Percentiles rank a stretch among this genome's conserved stretches.
Evolutionary conservation across 768 basidiomycete species (phyloP).

Genomic region (Lactarius akahatsu): DNA sequence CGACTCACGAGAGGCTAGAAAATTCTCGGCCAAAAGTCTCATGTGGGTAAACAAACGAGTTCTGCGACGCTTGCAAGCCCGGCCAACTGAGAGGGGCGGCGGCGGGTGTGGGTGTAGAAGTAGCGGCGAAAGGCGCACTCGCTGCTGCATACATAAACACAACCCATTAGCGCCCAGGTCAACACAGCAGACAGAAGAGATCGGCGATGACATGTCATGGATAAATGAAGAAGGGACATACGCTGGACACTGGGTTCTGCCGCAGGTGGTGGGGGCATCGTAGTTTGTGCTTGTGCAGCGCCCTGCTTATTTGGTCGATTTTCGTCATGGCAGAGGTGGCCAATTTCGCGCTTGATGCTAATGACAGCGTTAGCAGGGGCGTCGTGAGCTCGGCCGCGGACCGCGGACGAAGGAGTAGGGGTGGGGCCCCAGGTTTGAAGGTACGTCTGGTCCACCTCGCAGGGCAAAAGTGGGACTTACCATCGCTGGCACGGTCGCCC

Average conservation of each 20-base stretch:
- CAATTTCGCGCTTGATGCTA: slow-evolving; percentile 95
- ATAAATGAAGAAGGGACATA: slow-evolving; percentile 10
- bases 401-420: slow-evolving; percentile 21
- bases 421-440: slow-evolving; percentile 3
- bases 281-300: slow-evolving; percentile 39
- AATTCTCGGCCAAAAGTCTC: slow-evolving; percentile 81
- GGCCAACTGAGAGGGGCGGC: slow-evolving; percentile 49
- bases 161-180: not conserved
- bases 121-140: not conserved
- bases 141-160: slow-evolving; percentile 28
- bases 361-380: slow-evolving; percentile 11
- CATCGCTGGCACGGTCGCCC: slow-evolving; percentile 90
- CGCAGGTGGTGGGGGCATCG: slow-evolving; percentile 28
- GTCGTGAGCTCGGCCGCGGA: not conserved
- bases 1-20: slow-evolving; percentile 69
- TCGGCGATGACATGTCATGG: no score
- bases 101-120: slow-evolving; percentile 34
- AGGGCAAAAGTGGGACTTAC: slow-evolving; percentile 48
- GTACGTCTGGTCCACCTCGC: not conserved
- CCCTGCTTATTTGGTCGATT: slow-evolving; percentile 46
- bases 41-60: slow-evolving; percentile 64
- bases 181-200: not conserved
- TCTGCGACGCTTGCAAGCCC: slow-evolving; percentile 44
- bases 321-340: slow-evolving; percentile 92
- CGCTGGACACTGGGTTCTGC: slow-evolving; percentile 1